A percentile compares a stretch with the other conserved stretches of the same genome.
phyloP scores from a whole-genome alignment of 345 rosid genomes.

The Isatis tinctoria region DNA sequence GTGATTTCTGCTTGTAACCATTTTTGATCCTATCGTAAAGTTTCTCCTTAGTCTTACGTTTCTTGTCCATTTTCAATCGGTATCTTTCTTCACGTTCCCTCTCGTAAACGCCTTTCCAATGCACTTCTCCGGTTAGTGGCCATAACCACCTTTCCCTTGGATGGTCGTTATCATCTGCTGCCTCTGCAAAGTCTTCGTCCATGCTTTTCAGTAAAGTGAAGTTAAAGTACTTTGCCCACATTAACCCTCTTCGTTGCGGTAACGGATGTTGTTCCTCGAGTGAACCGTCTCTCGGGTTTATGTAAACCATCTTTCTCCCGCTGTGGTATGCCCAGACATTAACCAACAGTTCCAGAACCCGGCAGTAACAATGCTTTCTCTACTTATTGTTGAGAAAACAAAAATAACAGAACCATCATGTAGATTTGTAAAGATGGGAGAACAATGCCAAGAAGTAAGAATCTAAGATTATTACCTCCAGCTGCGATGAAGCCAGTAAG shows the following conservation, averaged over 20 bases:
- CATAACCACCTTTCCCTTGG: slow-evolving; percentile 81
- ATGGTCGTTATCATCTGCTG: slow-evolving; percentile 84
- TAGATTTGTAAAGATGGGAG: neutral
- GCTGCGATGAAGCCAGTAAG: slow-evolving; percentile 54
- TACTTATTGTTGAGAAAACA: slow-evolving; percentile 29
- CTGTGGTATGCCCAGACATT: slow-evolving; percentile 98
- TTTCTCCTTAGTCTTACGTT: slow-evolving; percentile 78
- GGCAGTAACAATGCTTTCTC: slow-evolving; percentile 91
- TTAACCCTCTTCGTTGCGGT: slow-evolving; percentile 52
- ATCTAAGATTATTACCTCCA: slow-evolving; percentile 53
- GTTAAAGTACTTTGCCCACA: slow-evolving; percentile 83
- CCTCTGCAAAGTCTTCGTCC: slow-evolving; percentile 99
- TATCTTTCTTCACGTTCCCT: slow-evolving; percentile 94
- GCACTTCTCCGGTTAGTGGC: slow-evolving; percentile 94
- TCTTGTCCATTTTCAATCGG: slow-evolving; percentile 89
- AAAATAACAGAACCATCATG: neutral
- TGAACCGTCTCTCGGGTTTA: slow-evolving; percentile 69
- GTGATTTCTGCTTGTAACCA: slow-evolving; percentile 80
- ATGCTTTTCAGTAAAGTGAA: slow-evolving; percentile 71
- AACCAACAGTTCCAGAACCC: slow-evolving; percentile 72
- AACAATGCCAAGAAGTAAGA: neutral
- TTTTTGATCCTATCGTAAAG: slow-evolving; percentile 54
- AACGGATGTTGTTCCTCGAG: slow-evolving; percentile 74
- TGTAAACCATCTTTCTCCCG: slow-evolving; percentile 79
- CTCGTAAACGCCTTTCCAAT: slow-evolving; percentile 95